Percentiles rank a stretch among this genome's conserved stretches.
These are phyloP conservation scores for Bisporella sp. DNA, from an alignment of 2,329 filamentous ascomycete genomes.

Conservation along the genomic window DNA sequence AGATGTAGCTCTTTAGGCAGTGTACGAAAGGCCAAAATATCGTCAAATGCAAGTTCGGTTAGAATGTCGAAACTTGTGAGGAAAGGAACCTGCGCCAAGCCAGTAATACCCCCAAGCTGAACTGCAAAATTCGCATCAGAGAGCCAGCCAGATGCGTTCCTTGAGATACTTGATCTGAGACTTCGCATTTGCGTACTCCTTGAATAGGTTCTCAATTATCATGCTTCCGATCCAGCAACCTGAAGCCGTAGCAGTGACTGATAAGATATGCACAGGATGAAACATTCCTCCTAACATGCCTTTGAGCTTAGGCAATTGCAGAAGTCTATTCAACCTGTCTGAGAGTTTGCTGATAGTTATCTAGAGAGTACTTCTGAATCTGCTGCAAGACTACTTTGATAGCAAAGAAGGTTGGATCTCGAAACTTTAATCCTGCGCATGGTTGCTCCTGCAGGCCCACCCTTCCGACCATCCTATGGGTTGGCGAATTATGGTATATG, in stretches of 20 bases:
- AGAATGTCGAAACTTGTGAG: conserved; percentile 41
- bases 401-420: too few relatives aligned
- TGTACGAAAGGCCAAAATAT: conserved; percentile 43
- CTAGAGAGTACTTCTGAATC: neutral
- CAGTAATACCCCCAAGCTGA: conserved; percentile 37
- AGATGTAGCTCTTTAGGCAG: conserved; percentile 34
- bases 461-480: too few relatives aligned
- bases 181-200: conserved; percentile 36
- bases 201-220: conserved; percentile 42
- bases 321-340: neutral
- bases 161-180: conserved; percentile 38
- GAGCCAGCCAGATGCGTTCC: conserved; percentile 40
- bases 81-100: conserved; percentile 40
- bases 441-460: too few relatives aligned
- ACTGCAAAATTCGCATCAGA: conserved; percentile 46
- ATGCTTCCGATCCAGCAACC: conserved; percentile 39
- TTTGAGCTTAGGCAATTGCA: neutral
- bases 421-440: too few relatives aligned
- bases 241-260: conserved; percentile 41
- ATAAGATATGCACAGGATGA: conserved; percentile 42
- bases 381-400: neutral
- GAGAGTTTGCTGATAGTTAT: neutral
- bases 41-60: conserved; percentile 35
- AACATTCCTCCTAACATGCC: conserved; percentile 27
- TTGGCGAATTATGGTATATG: too few relatives aligned